A percentile compares a stretch with the other conserved stretches of the same genome.
These are phyloP conservation scores for Breviolum minutum DNA, from an alignment of 73 alveolate genomes.

Conservation along the genomic window DNA sequence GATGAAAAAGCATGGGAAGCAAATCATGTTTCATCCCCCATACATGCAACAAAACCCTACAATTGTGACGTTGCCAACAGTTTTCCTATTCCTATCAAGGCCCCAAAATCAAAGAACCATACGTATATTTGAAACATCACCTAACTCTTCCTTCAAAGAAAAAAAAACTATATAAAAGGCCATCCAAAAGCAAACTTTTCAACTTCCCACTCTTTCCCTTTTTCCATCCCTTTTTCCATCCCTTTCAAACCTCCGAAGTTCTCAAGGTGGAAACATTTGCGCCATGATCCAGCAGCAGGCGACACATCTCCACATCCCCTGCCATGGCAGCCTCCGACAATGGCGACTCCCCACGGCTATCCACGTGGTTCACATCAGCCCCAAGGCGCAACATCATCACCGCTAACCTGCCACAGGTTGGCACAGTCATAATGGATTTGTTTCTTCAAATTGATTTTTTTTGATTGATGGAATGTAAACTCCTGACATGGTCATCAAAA, in stretches of 20 bases:
- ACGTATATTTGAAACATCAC: too few relatives aligned
- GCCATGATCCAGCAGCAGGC: constrained; percentile 71
- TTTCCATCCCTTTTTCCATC: background rate
- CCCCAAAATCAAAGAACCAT: too few relatives aligned
- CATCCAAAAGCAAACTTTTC: background rate
- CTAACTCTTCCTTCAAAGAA: background rate
- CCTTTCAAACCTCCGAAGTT: background rate
- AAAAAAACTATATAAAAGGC: background rate
- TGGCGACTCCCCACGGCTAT: constrained; percentile 25
- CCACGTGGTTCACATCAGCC: constrained; percentile 44
- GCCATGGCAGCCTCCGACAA: constrained; percentile 56
- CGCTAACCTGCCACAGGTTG: constrained; percentile 1
- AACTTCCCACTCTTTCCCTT: background rate
- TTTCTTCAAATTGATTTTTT: too few relatives aligned
- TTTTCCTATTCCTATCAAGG: background rate
- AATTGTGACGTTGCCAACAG: background rate
- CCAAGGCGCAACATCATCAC: constrained; percentile 23
- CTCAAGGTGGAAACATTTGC: background rate
- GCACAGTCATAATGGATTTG: too few relatives aligned
- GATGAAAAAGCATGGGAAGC: background rate
- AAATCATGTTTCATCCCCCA: background rate
- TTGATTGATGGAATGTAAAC: too few relatives aligned
- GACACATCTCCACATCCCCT: constrained; percentile 76
- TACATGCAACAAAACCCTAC: too few relatives aligned
- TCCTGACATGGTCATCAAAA: background rate